Evolutionary conservation across 768 basidiomycete species (phyloP).

Genomic region (Boletus insuetus): DNA sequence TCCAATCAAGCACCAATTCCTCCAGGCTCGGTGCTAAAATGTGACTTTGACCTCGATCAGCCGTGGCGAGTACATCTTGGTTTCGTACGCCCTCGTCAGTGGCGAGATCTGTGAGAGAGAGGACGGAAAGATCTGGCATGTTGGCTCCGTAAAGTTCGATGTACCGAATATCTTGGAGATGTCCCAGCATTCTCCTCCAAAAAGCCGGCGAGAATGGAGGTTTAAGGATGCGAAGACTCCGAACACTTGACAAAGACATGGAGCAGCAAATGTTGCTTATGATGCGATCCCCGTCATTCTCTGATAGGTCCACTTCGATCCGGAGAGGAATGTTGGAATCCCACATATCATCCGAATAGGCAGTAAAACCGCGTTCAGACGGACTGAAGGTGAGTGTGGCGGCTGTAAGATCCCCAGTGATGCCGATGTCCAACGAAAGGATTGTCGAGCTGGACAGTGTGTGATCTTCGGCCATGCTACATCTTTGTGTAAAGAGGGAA

Average conservation of each 20-base stretch:
- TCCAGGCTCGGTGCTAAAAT: no score
- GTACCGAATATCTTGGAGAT: background rate
- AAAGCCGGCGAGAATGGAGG: background rate
- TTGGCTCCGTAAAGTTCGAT: background rate
- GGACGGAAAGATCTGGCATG: background rate
- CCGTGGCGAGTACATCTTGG: no score
- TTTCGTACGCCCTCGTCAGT: no score
- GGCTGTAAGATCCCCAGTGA: accelerated
- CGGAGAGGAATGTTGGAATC: background rate
- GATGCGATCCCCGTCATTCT: background rate
- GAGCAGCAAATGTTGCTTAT: background rate
- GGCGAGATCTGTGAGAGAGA: background rate
- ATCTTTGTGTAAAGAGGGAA: background rate
- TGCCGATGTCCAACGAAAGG: background rate
- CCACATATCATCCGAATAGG: background rate
- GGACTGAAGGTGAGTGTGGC: background rate
- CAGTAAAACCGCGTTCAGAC: background rate
- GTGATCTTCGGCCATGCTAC: no score
- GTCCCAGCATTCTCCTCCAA: constrained; percentile 2
- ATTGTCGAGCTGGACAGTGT: background rate
- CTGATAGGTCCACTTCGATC: background rate
- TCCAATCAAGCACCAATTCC: no score
- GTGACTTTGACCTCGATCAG: no score
- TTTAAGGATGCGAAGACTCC: background rate
- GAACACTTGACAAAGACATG: background rate